A percentile compares a stretch with the other conserved stretches of the same genome.
Evolutionary conservation across 192 early-diverging fungal genomes (phyloP).

Genomic region (Cladochytrium replicatum): DNA sequence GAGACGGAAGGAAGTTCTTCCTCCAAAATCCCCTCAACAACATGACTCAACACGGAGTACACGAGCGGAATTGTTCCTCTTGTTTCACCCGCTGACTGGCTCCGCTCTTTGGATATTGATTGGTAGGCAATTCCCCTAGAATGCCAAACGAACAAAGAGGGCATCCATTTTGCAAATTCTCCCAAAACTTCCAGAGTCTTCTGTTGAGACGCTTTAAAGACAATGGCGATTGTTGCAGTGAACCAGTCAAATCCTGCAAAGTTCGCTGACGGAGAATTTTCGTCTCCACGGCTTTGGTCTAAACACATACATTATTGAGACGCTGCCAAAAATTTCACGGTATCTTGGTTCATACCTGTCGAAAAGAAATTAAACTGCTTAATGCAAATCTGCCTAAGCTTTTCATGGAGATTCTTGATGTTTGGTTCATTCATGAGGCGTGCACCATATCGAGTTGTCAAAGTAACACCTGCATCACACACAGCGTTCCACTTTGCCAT

Average conservation of each 20-base stretch:
- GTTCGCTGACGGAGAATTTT: background rate
- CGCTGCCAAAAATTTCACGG: too few relatives aligned
- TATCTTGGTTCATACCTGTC: too few relatives aligned
- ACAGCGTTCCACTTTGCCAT: too few relatives aligned
- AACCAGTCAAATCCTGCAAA: constrained; percentile 38
- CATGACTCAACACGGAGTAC: constrained; percentile 27
- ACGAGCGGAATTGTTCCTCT: constrained; percentile 14
- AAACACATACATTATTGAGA: too few relatives aligned
- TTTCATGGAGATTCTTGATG: too few relatives aligned
- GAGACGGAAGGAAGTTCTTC: constrained; percentile 27
- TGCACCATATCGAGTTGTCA: too few relatives aligned
- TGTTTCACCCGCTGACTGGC: background rate
- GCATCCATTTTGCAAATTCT: constrained; percentile 4
- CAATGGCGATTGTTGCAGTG: constrained; percentile 23
- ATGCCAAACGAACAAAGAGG: constrained; percentile 25
- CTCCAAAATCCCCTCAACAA: constrained; percentile 35
- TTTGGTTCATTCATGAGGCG: too few relatives aligned
- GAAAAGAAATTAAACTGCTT: too few relatives aligned
- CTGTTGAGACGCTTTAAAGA: constrained; percentile 11
- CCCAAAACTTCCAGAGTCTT: constrained; percentile 9
- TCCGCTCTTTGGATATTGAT: background rate
- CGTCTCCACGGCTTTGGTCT: too few relatives aligned
- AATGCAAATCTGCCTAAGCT: too few relatives aligned
- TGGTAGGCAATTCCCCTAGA: background rate
- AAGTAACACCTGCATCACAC: too few relatives aligned